phyloP scores from a whole-genome alignment of 2,329 filamentous ascomycete species.

The Paracamarosporium sp. region DNA sequence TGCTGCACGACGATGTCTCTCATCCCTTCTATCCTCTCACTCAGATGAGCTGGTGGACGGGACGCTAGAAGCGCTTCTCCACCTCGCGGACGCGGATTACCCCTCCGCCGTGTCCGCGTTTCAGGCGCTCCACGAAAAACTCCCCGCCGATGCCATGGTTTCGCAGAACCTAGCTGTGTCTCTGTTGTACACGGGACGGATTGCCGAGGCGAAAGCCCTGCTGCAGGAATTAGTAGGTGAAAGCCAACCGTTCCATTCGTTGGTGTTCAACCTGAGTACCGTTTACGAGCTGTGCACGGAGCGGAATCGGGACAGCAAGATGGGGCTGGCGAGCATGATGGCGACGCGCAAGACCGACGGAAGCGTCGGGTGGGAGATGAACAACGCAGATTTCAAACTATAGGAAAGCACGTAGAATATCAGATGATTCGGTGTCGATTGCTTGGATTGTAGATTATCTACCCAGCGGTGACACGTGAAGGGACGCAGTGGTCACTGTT shows the following conservation, averaged over 20 bases:
- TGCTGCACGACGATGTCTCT: conserved; percentile 66
- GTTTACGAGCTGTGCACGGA: conserved; percentile 93
- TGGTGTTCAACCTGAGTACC: conserved; percentile 89
- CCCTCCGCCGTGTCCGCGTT: conserved; percentile 68
- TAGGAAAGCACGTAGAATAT: background rate
- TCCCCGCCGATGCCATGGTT: conserved; percentile 69
- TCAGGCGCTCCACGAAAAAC: conserved; percentile 57
- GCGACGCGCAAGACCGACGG: conserved; percentile 64
- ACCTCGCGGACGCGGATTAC: conserved; percentile 81
- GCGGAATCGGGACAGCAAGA: conserved; percentile 72
- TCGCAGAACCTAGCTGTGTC: conserved; percentile 85
- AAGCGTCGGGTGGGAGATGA: conserved; percentile 70
- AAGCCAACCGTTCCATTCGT: conserved; percentile 70
- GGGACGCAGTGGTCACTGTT: conserved; percentile 20
- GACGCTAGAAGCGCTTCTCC: conserved; percentile 71
- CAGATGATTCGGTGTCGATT: background rate
- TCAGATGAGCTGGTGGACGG: conserved; percentile 40
- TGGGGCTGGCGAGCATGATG: conserved; percentile 72
- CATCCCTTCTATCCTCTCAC: conserved; percentile 19
- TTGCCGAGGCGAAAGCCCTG: conserved; percentile 67
- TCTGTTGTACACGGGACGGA: conserved; percentile 78
- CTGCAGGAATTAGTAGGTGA: conserved; percentile 71
- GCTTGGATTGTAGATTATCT: background rate
- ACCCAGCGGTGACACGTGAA: background rate
- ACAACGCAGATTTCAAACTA: conserved; percentile 78